Base-by-base conservation (phyloP, 23 red algal genomes). In the Gracilaria vermiculophylla region DNA sequence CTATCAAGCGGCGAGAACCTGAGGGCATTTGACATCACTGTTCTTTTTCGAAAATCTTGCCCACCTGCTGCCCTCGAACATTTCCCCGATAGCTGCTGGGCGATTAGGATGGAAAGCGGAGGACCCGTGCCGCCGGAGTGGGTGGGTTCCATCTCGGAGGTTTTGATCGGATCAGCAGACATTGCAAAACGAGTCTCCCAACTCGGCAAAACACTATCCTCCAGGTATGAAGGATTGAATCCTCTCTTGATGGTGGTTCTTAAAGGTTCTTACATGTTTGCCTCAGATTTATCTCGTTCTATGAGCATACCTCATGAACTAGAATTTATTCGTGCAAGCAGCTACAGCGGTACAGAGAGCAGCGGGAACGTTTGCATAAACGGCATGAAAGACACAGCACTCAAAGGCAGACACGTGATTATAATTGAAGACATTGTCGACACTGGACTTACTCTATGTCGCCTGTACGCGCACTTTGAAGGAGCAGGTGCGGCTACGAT, bases 381-480 rank as follows among this genome's bases (percentile, higher is more conserved):
- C n/a, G 96, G 88, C 24, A 60, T 95, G 23, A 87, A 98, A 33
- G 52, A 66, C 48, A 53, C 71, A 20, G 45, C 93, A 19, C 69
- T 98, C 15, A 19, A 76, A 17, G 90, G 75, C 66, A 70, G 88
- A n/a, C 92, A 98, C 56, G 80, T 98, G 29, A 57, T 98, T 20
- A 67, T 98, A n/a, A 94, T 98, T 12, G 96, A 98, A 74, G 96
- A 98, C 43, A 98, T 98, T 81, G 96, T 98, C 15, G 96, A 98
- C 37, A 98, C 96, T 2, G 96, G 96, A 21, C 81, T 86, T 35
- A 98, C 96, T 43, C 70, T 98, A 25, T 57, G 77, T 57, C 64
- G 64, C 7, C 40, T 98, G 0, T 64, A 49, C n/a, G 57, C 81
- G n/a, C 71, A 77, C 42, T 60, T 98, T 24, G 51, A 47, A 15